Percentiles rank a stretch among this genome's conserved stretches.
Conservation (phyloP, 164 flowering plant genomes). For the Cinnamomum chago region DNA sequence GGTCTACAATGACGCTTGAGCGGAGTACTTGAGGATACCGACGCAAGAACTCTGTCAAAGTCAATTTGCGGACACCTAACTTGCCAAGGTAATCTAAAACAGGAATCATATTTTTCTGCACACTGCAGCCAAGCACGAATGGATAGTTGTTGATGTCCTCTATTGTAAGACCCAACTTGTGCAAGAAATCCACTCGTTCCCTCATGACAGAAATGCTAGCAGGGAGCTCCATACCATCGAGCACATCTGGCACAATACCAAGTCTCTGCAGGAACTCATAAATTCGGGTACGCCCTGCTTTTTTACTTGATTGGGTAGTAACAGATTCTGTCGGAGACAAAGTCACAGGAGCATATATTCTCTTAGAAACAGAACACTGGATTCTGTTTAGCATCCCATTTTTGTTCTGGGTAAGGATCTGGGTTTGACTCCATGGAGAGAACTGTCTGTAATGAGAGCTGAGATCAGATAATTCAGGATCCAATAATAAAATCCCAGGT, state of each 20-base stretch:
- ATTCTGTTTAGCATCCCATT: slow-evolving; percentile 25
- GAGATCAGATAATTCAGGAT: slow-evolving; percentile 41
- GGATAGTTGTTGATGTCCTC: slow-evolving; percentile 92
- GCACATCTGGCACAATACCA: slow-evolving; percentile 87
- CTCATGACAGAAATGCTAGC: slow-evolving; percentile 84
- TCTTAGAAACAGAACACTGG: slow-evolving; percentile 30
- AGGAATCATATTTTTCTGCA: slow-evolving; percentile 94
- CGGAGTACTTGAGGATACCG: slow-evolving; percentile 96
- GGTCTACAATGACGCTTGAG: slow-evolving; percentile 90
- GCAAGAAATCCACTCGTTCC: slow-evolving; percentile 91
- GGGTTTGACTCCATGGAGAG: slow-evolving; percentile 13
- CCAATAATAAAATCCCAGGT: slow-evolving; percentile 46
- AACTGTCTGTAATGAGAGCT: slow-evolving; percentile 21
- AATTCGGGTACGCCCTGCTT: slow-evolving; percentile 41
- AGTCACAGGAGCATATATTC: slow-evolving; percentile 33
- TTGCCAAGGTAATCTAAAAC: slow-evolving; percentile 95
- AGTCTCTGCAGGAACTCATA: slow-evolving; percentile 70
- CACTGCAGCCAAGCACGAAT: slow-evolving; percentile 94
- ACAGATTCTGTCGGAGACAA: slow-evolving; percentile 25
- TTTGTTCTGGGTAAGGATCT: slow-evolving; percentile 25
- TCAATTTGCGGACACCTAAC: slow-evolving; percentile 72
- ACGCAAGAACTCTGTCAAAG: slow-evolving; percentile 64
- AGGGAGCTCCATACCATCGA: slow-evolving; percentile 93
- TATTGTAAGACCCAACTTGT: slow-evolving; percentile 71
- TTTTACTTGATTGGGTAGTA: slow-evolving; percentile 19